Evolutionary conservation across 1,139 yeast species (phyloP).

Genomic region (Barnettozyma hawaiiensis): DNA sequence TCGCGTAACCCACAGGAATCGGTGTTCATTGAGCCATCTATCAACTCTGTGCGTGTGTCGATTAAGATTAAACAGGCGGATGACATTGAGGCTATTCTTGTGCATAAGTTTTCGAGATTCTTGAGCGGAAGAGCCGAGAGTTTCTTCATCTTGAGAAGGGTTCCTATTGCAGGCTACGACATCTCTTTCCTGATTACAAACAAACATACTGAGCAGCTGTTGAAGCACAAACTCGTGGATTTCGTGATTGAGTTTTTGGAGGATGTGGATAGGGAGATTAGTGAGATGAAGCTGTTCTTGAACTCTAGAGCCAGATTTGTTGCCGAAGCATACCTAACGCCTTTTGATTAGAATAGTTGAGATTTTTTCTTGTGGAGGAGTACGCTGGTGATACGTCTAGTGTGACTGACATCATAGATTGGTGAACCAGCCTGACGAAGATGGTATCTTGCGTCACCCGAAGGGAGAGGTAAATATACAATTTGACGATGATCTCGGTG

Average conservation of each 20-base stretch:
- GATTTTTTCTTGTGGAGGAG: neutral
- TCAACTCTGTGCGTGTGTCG: slow-evolving; percentile 84
- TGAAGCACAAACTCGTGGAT: slow-evolving; percentile 91
- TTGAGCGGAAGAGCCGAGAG: slow-evolving; percentile 94
- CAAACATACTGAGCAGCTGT: slow-evolving; percentile 92
- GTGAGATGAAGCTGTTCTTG: slow-evolving; percentile 95
- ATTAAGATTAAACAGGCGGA: slow-evolving; percentile 95
- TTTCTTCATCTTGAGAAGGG: slow-evolving; percentile 85
- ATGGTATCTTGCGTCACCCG: too few relatives aligned
- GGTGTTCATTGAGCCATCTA: slow-evolving; percentile 88
- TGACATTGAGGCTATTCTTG: slow-evolving; percentile 91
- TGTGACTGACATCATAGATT: neutral
- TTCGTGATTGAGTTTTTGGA: slow-evolving; percentile 98
- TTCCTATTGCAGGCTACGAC: slow-evolving; percentile 87
- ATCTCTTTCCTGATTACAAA: slow-evolving; percentile 91
- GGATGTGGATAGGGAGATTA: slow-evolving; percentile 96
- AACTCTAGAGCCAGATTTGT: slow-evolving; percentile 97
- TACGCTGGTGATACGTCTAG: neutral
- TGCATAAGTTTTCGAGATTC: slow-evolving; percentile 89
- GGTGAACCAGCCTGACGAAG: neutral
- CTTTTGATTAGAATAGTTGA: slow-evolving; percentile 46
- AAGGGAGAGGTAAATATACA: neutral
- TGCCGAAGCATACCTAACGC: slow-evolving; percentile 88
- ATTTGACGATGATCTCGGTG: neutral
- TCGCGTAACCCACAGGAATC: slow-evolving; percentile 92